Conservation (phyloP, 23 red algal genomes). For the Gracilariopsis chorda region DNA sequence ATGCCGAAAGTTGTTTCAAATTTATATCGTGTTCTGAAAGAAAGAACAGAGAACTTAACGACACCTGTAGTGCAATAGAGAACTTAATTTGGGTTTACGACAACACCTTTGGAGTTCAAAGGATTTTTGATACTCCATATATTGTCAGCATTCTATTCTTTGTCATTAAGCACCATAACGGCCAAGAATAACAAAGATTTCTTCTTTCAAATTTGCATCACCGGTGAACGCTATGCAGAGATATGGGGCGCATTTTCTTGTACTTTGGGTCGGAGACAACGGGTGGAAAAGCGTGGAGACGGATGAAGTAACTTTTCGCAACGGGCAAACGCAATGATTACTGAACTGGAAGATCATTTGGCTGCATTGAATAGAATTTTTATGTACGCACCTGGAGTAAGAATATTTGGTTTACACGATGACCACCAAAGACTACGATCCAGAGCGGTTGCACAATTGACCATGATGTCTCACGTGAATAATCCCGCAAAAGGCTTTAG, state of each 20-base stretch:
- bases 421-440: slow-evolving; percentile 10
- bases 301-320: not conserved
- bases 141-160: not conserved
- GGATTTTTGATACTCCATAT: not conserved
- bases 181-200: not conserved
- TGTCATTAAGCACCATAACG: not conserved
- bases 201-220: slow-evolving; percentile 11
- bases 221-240: not conserved
- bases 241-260: not conserved
- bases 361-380: not conserved
- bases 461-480: not conserved
- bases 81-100: too few relatives aligned
- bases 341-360: slow-evolving; percentile 11
- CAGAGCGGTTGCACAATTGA: not conserved
- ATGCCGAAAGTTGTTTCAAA: not conserved
- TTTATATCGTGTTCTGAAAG: not conserved
- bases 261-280: not conserved
- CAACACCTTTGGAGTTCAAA: not conserved
- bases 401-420: not conserved
- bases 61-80: too few relatives aligned
- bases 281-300: not conserved
- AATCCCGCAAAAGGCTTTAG: slow-evolving; percentile 13
- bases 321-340: not conserved
- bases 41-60: not conserved
- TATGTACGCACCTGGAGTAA: not conserved